Conservation (phyloP, 2,329 filamentous ascomycete genomes). For the Shiraia bambusicola region DNA sequence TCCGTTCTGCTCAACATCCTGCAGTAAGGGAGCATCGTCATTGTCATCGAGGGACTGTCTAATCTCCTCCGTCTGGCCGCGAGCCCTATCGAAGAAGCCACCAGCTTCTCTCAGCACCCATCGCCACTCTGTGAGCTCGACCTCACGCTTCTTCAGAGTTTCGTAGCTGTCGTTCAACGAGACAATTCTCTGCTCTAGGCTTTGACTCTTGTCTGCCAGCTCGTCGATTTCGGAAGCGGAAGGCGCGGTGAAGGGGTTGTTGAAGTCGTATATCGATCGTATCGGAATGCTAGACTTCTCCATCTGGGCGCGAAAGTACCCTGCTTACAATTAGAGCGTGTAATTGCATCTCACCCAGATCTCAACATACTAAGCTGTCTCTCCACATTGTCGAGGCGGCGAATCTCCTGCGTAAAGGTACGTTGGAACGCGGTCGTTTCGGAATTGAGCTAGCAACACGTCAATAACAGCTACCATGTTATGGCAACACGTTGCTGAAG, state of each 20-base stretch:
- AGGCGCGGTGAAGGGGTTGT: conserved; percentile 81
- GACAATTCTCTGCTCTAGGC: conserved; percentile 84
- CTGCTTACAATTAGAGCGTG: conserved; percentile 48
- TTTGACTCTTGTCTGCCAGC: conserved; percentile 87
- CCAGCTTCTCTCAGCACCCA: conserved; percentile 96
- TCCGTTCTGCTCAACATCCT: conserved; percentile 84
- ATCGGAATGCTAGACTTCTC: conserved; percentile 86
- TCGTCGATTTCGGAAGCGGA: conserved; percentile 96
- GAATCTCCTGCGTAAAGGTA: conserved; percentile 96
- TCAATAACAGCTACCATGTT: conserved; percentile 27
- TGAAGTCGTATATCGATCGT: conserved; percentile 87
- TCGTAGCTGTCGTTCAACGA: conserved; percentile 98
- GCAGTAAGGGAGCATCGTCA: conserved; percentile 89
- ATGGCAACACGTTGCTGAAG: conserved; percentile 21
- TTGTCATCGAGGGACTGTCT: conserved; percentile 78
- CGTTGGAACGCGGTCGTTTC: conserved; percentile 93
- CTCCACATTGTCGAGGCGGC: conserved; percentile 96
- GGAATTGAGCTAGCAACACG: conserved; percentile 72
- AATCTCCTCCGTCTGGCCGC: conserved; percentile 96
- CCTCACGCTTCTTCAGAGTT: conserved; percentile 94
- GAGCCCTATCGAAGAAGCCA: conserved; percentile 94
- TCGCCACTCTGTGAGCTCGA: conserved; percentile 96
- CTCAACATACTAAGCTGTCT: conserved; percentile 83
- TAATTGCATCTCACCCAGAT: conserved; percentile 1
- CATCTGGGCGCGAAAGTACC: conserved; percentile 95